Evolutionary conservation across 2,329 filamentous ascomycete genomes (phyloP).

Genomic region (Fonsecaea erecta): DNA sequence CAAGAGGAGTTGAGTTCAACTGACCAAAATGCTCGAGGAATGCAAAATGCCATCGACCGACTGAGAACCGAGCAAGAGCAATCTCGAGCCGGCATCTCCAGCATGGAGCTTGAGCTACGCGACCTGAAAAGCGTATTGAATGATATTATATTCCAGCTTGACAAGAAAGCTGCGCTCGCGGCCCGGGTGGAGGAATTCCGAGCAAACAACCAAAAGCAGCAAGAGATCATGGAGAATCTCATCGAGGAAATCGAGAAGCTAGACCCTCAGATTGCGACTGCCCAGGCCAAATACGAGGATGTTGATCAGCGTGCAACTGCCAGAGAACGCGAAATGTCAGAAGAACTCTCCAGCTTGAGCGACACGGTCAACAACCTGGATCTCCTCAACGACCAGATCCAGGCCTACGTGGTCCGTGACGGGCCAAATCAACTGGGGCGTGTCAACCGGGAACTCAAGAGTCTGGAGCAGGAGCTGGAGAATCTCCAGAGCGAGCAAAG

Average conservation of each 20-base stretch:
- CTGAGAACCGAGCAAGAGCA: constrained; percentile 73
- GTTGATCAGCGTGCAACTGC: constrained; percentile 71
- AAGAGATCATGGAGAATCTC: constrained; percentile 68
- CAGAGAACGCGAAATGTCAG: constrained; percentile 73
- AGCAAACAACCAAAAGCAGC: constrained; percentile 69
- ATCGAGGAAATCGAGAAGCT: constrained; percentile 77
- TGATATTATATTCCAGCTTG: constrained; percentile 72
- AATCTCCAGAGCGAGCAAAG: constrained; percentile 70
- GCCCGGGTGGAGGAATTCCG: constrained; percentile 75
- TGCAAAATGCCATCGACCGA: constrained; percentile 68
- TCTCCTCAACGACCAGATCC: constrained; percentile 76
- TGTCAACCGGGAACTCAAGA: constrained; percentile 71
- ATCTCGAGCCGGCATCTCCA: constrained; percentile 67
- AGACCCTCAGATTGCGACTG: constrained; percentile 74
- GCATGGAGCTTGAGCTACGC: constrained; percentile 75
- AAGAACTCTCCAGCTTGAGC: constrained; percentile 71
- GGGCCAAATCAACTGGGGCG: constrained; percentile 72
- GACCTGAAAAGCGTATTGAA: constrained; percentile 75
- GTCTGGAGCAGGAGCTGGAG: constrained; percentile 68
- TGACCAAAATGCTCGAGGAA: constrained; percentile 67
- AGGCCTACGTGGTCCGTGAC: constrained; percentile 75
- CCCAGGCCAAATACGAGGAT: constrained; percentile 77
- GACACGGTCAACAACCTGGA: constrained; percentile 78
- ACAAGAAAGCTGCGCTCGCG: constrained; percentile 75
- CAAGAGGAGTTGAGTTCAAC: constrained; percentile 73